These are phyloP conservation scores for Vachellia pachyceras DNA, from an alignment of 306 rosid genomes.

Conservation along the genomic window DNA sequence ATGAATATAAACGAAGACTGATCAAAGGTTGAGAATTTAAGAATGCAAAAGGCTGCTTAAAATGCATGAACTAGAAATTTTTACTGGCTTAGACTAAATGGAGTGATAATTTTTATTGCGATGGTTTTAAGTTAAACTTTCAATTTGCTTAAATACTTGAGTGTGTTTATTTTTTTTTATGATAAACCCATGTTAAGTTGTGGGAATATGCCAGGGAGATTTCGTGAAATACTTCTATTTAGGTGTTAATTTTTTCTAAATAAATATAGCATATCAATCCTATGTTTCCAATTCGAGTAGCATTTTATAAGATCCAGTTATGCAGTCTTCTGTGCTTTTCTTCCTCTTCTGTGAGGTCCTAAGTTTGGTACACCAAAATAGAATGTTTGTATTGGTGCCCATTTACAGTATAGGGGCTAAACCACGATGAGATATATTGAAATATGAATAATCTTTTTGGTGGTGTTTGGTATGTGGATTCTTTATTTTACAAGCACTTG, in stretches of 20 bases:
- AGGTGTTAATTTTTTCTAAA: neutral
- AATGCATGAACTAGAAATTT: slow-evolving; percentile 4
- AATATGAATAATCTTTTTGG: neutral
- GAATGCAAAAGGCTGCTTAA: slow-evolving; percentile 15
- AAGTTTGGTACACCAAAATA: neutral
- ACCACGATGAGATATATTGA: neutral
- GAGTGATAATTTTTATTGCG: neutral
- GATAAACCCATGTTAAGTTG: neutral
- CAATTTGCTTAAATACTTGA: slow-evolving; percentile 22
- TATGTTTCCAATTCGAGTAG: neutral
- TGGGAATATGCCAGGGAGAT: slow-evolving; percentile 8
- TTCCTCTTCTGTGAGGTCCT: neutral
- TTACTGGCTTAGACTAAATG: neutral
- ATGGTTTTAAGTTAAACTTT: neutral
- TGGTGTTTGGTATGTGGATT: neutral
- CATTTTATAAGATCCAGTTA: neutral
- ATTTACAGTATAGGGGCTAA: neutral
- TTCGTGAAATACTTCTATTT: slow-evolving; percentile 16
- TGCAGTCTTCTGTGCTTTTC: neutral
- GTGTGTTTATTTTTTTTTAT: slow-evolving; percentile 17
- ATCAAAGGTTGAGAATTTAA: slow-evolving; percentile 5
- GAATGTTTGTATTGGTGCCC: slow-evolving; percentile 3
- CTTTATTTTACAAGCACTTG: neutral
- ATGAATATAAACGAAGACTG: slow-evolving; percentile 13
- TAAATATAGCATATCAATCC: neutral